Conservation (phyloP, 495 filamentous ascomycete species). For the Penicillium mononematosum region DNA sequence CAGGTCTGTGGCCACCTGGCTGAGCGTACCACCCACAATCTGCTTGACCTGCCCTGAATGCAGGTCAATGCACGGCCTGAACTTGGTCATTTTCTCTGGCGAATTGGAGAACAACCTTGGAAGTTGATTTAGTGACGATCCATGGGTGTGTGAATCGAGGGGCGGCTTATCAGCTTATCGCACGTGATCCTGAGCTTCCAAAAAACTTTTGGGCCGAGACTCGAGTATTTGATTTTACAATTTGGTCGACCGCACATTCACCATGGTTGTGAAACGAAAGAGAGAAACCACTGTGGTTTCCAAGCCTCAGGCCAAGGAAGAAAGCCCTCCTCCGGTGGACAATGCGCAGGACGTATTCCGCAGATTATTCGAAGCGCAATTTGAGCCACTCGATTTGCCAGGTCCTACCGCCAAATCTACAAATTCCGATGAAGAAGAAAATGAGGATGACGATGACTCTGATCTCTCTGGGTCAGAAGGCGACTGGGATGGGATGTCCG, state of each 20-base stretch:
- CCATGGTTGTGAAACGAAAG: constrained; percentile 40
- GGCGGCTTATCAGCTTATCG: constrained; percentile 40
- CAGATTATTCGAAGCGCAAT: constrained; percentile 83
- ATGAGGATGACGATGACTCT: constrained; percentile 33
- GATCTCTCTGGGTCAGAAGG: constrained; percentile 19
- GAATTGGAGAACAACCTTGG: constrained; percentile 7
- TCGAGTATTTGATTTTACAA: constrained; percentile 3
- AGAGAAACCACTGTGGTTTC: constrained; percentile 39
- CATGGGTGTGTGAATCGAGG: constrained; percentile 22
- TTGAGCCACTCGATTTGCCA: constrained; percentile 62
- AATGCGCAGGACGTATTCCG: constrained; percentile 59
- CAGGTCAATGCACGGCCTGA: constrained; percentile 94
- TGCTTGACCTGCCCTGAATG: constrained; percentile 96
- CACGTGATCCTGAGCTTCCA: constrained; percentile 36
- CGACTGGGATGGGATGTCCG: constrained; percentile 69
- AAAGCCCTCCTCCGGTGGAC: constrained; percentile 23
- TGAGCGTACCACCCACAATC: constrained; percentile 92
- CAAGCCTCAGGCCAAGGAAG: constrained; percentile 20
- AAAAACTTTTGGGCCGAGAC: constrained; percentile 19
- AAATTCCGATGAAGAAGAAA: constrained; percentile 26
- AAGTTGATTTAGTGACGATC: constrained; percentile 6
- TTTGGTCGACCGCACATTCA: constrained; percentile 12
- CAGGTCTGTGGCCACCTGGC: constrained; percentile 59
- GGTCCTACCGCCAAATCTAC: constrained; percentile 13
- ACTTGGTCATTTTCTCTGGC: constrained; percentile 72